Conservation (phyloP, 805 yeast genomes). For the Diddensiella transvaalensis region DNA sequence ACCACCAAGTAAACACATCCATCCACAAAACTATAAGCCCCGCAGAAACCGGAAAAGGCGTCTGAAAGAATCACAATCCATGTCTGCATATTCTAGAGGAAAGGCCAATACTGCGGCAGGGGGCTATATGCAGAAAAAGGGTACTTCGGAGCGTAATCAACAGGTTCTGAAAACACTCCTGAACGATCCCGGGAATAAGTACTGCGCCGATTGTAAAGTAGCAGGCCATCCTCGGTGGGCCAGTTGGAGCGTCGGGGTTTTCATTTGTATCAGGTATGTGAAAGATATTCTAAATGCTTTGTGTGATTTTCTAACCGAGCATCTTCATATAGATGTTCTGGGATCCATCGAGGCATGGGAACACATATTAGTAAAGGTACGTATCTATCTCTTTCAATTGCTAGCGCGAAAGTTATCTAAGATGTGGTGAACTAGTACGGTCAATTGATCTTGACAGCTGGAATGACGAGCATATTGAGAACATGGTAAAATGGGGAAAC, state of each 20-base stretch:
- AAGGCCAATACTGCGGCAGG: slow-evolving; percentile 11
- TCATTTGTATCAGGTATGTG: slow-evolving; percentile 63
- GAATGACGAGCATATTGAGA: slow-evolving; percentile 87
- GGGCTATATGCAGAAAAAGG: slow-evolving; percentile 21
- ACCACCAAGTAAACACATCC: too few species aligned
- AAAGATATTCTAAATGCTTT: too few species aligned
- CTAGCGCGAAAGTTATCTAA: too few species aligned
- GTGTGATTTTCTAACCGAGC: neutral
- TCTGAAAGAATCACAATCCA: too few species aligned
- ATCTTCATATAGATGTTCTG: slow-evolving; percentile 71
- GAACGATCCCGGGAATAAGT: slow-evolving; percentile 69
- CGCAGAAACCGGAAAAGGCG: too few species aligned
- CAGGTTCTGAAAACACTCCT: slow-evolving; percentile 71
- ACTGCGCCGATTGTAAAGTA: slow-evolving; percentile 89
- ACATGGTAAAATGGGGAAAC: slow-evolving; percentile 86
- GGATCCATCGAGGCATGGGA: slow-evolving; percentile 92
- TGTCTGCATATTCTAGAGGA: slow-evolving; percentile 11
- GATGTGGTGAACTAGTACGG: slow-evolving; percentile 59
- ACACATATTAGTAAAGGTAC: slow-evolving; percentile 76
- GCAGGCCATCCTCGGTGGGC: slow-evolving; percentile 97
- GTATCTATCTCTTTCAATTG: too few species aligned
- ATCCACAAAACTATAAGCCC: too few species aligned
- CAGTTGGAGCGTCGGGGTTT: slow-evolving; percentile 90
- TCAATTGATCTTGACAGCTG: slow-evolving; percentile 94
- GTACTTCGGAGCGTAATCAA: slow-evolving; percentile 50